A percentile compares a stretch with the other conserved stretches of the same genome.
Conservation (phyloP, 1,284 basidiomycete genomes). For the Porogramme epimiltina region DNA sequence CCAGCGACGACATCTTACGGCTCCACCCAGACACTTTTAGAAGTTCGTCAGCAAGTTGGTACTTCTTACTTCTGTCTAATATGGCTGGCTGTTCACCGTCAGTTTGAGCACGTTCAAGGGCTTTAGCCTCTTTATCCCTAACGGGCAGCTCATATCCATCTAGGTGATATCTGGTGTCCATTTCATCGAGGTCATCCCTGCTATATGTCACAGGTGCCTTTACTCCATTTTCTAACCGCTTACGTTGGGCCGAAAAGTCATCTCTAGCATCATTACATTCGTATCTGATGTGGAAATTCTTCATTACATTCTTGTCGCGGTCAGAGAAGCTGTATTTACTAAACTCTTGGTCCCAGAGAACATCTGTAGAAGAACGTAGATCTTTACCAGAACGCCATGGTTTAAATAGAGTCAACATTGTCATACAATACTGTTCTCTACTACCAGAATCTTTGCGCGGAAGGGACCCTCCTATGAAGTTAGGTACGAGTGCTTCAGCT, state of each 20-base stretch:
- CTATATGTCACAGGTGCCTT: neutral
- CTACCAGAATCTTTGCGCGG: neutral
- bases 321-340: neutral
- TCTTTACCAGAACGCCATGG: constrained; percentile 4
- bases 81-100: no score
- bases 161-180: neutral
- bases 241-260: constrained; percentile 4
- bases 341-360: neutral
- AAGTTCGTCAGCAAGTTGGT: no score
- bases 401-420: constrained; percentile 1
- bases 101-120: no score
- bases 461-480: constrained; percentile 1
- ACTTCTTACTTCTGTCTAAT: no score
- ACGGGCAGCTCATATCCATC: no score
- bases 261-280: constrained; percentile 9
- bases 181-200: neutral
- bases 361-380: neutral
- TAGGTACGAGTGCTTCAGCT: neutral
- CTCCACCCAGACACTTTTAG: neutral
- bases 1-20: neutral
- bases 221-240: neutral
- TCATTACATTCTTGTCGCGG: neutral
- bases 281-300: constrained; percentile 2
- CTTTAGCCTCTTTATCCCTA: no score
- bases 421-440: neutral